These are phyloP conservation scores for Podospora pseudopauciseta DNA, from an alignment of 495 filamentous ascomycete genomes.

Conservation along the genomic window DNA sequence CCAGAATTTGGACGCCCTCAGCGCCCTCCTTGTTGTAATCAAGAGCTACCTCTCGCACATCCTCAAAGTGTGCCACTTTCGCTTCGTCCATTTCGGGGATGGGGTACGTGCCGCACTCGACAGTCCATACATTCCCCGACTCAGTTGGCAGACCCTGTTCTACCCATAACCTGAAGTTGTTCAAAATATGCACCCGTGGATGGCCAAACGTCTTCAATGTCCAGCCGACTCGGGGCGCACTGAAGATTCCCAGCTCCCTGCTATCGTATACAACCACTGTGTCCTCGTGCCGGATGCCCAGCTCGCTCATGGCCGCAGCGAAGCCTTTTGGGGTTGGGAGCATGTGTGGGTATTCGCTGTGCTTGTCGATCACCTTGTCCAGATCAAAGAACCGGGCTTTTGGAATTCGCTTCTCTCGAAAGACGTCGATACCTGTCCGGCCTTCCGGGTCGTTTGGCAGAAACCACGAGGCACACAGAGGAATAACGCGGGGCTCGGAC, in stretches of 20 bases:
- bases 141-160: slow-evolving; percentile 77
- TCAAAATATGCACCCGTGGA: slow-evolving; percentile 80
- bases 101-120: slow-evolving; percentile 54
- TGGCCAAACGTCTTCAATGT: slow-evolving; percentile 89
- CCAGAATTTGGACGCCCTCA: slow-evolving; percentile 80
- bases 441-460: slow-evolving; percentile 75
- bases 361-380: slow-evolving; percentile 80
- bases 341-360: slow-evolving; percentile 94
- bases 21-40: slow-evolving; percentile 74
- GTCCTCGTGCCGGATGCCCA: slow-evolving; percentile 84
- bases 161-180: slow-evolving; percentile 91
- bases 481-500: slow-evolving; percentile 73
- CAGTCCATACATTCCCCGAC: slow-evolving; percentile 64
- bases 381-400: slow-evolving; percentile 94
- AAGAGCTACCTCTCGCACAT: slow-evolving; percentile 70
- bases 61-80: slow-evolving; percentile 62
- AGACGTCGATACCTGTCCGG: slow-evolving; percentile 73
- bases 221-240: slow-evolving; percentile 89
- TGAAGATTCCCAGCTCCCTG: slow-evolving; percentile 85
- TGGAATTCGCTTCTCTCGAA: slow-evolving; percentile 73
- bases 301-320: slow-evolving; percentile 76
- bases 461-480: slow-evolving; percentile 92
- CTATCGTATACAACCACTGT: slow-evolving; percentile 91
- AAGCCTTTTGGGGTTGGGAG: slow-evolving; percentile 78
- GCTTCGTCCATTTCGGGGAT: slow-evolving; percentile 49